Conservation (phyloP, 441 rosid species). For the Raphanus hybrid region DNA sequence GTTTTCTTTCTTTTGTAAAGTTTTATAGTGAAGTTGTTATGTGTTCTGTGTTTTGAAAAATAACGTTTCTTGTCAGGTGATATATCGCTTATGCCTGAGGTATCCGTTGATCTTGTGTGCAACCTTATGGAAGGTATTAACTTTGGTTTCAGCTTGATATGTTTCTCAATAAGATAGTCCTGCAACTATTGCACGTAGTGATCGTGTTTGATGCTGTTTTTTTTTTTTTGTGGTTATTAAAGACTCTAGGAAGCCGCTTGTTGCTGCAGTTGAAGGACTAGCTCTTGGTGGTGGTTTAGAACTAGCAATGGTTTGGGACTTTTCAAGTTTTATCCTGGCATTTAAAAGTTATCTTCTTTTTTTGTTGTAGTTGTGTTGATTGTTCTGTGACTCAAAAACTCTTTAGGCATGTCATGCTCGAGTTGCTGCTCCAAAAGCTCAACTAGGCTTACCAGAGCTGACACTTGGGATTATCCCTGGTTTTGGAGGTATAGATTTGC, state of each 20-base stretch:
- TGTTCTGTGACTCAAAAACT: slow-evolving; percentile 17
- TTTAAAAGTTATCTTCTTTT: not conserved
- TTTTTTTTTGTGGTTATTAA: slow-evolving; percentile 14
- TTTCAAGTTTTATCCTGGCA: not conserved
- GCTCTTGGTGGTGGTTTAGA: slow-evolving; percentile 99
- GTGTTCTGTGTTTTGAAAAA: not conserved
- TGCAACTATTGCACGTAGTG: not conserved
- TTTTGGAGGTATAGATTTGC: slow-evolving; percentile 69
- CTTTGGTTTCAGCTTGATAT: slow-evolving; percentile 6
- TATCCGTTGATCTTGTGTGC: slow-evolving; percentile 79
- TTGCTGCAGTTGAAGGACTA: slow-evolving; percentile 96
- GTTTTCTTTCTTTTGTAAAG: not conserved
- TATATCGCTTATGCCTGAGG: slow-evolving; percentile 71
- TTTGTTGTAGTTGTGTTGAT: not conserved
- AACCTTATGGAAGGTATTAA: slow-evolving; percentile 77
- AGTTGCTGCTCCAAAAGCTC: slow-evolving; percentile 76
- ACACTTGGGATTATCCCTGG: slow-evolving; percentile 95
- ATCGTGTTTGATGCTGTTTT: slow-evolving; percentile 21
- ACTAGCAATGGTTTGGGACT: slow-evolving; percentile 72
- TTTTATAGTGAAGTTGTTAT: not conserved
- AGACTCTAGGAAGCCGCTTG: slow-evolving; percentile 93
- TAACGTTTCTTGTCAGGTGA: slow-evolving; percentile 60
- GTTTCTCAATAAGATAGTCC: not conserved
- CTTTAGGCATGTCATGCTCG: slow-evolving; percentile 96
- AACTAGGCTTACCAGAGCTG: slow-evolving; percentile 90